These are phyloP conservation scores for Leccinum fallax DNA, from an alignment of 1,284 basidiomycete genomes.

Conservation along the genomic window DNA sequence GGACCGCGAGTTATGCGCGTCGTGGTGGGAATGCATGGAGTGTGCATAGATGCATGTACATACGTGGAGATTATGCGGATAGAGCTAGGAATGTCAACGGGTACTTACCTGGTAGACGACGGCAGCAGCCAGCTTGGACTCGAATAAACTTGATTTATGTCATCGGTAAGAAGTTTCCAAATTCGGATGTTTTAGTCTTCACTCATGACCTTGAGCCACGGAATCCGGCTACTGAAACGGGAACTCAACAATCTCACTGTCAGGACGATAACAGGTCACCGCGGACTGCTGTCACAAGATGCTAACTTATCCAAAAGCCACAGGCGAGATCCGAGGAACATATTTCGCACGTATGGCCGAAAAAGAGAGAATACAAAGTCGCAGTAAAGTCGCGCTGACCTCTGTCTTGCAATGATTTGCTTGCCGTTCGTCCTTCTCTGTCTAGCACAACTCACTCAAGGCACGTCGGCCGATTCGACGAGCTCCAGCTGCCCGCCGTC, in stretches of 20 bases:
- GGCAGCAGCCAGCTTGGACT: too few relatives aligned
- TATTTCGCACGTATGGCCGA: background rate
- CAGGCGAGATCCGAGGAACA: background rate
- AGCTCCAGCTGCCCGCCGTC: background rate
- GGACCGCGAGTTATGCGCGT: background rate
- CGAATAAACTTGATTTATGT: background rate
- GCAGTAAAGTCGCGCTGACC: background rate
- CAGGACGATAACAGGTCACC: background rate
- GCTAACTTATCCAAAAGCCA: background rate
- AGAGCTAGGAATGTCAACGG: too few relatives aligned
- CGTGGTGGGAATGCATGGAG: background rate
- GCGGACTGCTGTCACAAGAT: background rate
- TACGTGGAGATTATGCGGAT: too few relatives aligned
- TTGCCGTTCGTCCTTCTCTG: background rate
- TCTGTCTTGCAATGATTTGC: background rate
- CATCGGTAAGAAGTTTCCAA: background rate
- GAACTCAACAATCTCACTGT: background rate
- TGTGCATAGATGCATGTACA: background rate
- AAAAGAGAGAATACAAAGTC: background rate
- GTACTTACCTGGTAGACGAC: too few relatives aligned
- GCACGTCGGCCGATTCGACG: background rate
- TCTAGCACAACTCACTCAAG: background rate
- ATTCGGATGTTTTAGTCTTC: background rate
- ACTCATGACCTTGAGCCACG: background rate
- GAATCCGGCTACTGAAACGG: background rate